Evolutionary conservation across 1,139 yeast genomes (phyloP).

Genomic region (Blastobotrys proliferans): DNA sequence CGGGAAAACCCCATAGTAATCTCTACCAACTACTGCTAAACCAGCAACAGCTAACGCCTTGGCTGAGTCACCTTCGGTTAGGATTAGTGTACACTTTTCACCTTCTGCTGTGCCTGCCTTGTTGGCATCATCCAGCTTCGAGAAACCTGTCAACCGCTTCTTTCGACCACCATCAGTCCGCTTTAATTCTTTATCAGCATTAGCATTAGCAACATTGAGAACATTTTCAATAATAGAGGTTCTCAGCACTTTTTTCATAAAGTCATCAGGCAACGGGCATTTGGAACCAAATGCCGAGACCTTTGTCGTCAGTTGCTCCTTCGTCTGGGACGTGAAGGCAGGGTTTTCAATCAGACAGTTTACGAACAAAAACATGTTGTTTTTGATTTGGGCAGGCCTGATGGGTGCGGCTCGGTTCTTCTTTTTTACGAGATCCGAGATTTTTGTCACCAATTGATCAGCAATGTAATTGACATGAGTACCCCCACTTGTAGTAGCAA

Average conservation of each 20-base stretch:
- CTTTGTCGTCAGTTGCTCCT: slow-evolving; percentile 90
- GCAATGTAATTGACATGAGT: slow-evolving; percentile 87
- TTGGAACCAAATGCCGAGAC: slow-evolving; percentile 86
- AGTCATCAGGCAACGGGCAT: slow-evolving; percentile 68
- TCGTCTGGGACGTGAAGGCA: slow-evolving; percentile 95
- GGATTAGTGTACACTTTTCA: slow-evolving; percentile 81
- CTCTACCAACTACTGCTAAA: slow-evolving; percentile 91
- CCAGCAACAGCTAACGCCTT: slow-evolving; percentile 91
- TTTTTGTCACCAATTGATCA: slow-evolving; percentile 78
- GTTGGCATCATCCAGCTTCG: slow-evolving; percentile 92
- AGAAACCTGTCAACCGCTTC: slow-evolving; percentile 81
- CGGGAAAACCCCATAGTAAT: slow-evolving; percentile 93
- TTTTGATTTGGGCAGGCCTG: slow-evolving; percentile 83
- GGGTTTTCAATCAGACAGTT: slow-evolving; percentile 95
- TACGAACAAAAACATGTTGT: slow-evolving; percentile 83
- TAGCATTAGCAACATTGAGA: slow-evolving; percentile 75
- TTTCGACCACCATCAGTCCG: slow-evolving; percentile 95
- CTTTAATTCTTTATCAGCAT: slow-evolving; percentile 82
- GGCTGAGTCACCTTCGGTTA: slow-evolving; percentile 98
- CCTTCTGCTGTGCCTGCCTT: slow-evolving; percentile 96
- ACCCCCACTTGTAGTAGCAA: slow-evolving; percentile 97
- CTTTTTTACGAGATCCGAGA: slow-evolving; percentile 68
- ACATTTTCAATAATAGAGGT: slow-evolving; percentile 83
- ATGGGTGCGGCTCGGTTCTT: slow-evolving; percentile 70
- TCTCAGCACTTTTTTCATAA: slow-evolving; percentile 65